Percentiles rank a stretch among this genome's conserved stretches.
Evolutionary conservation across 2,329 filamentous ascomycete species (phyloP).

Genomic region (Nectriaceae sp.): DNA sequence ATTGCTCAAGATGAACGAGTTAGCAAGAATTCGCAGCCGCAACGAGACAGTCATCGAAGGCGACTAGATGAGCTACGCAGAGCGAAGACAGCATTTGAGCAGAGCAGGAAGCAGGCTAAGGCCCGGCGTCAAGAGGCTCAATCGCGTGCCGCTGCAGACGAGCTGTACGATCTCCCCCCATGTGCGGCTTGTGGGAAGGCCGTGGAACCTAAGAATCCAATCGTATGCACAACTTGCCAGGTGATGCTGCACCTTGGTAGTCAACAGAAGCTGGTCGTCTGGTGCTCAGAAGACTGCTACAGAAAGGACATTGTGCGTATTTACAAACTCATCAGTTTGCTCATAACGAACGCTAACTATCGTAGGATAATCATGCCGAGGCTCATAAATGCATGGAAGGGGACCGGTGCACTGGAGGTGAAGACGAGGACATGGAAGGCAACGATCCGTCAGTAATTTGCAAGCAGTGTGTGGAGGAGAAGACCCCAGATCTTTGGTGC

Average conservation of each 20-base stretch:
- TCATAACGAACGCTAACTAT: too few species aligned
- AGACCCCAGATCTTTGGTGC: constrained; percentile 43
- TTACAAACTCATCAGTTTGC: not conserved
- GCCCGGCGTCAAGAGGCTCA: constrained; percentile 34
- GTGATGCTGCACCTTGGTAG: constrained; percentile 41
- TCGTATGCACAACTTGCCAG: constrained; percentile 49
- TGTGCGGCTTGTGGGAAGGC: constrained; percentile 42
- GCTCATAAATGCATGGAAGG: constrained; percentile 45
- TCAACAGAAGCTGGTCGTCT: constrained; percentile 39
- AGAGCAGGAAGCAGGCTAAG: constrained; percentile 42
- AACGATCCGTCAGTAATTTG: constrained; percentile 38
- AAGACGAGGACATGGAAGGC: constrained; percentile 44
- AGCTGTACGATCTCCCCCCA: constrained; percentile 39
- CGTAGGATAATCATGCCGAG: constrained; percentile 43
- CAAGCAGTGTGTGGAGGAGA: constrained; percentile 42
- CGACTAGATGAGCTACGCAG: constrained; percentile 49
- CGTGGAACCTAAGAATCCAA: constrained; percentile 37
- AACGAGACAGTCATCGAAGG: constrained; percentile 39
- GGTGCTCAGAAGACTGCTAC: constrained; percentile 47
- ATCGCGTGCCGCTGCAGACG: constrained; percentile 28
- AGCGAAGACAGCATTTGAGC: constrained; percentile 52
- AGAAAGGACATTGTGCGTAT: constrained; percentile 43
- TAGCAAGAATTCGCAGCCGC: constrained; percentile 32
- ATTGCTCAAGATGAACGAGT: constrained; percentile 35
- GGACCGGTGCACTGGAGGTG: constrained; percentile 40